phyloP scores from a whole-genome alignment of 257 asterid genomes.

The Solanum paucissectum region DNA sequence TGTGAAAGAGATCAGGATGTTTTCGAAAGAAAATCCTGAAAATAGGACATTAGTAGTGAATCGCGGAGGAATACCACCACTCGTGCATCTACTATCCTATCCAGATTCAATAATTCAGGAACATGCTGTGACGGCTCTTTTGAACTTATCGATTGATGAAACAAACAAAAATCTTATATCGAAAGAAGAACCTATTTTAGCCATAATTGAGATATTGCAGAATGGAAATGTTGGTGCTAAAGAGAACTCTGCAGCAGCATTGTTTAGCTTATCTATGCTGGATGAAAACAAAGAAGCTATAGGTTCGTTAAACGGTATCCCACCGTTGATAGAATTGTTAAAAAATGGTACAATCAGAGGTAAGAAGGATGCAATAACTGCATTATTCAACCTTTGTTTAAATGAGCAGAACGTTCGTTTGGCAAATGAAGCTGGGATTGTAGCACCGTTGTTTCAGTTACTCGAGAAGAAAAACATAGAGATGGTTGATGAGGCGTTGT shows the following conservation, averaged over 20 bases:
- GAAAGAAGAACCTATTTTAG: conserved; percentile 38
- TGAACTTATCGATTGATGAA: conserved; percentile 49
- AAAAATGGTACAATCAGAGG: conserved; percentile 58
- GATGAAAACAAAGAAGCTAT: conserved; percentile 64
- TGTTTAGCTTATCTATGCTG: conserved; percentile 79
- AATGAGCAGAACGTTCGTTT: conserved; percentile 34
- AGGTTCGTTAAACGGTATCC: conserved; percentile 57
- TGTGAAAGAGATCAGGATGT: conserved; percentile 23
- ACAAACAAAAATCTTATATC: conserved; percentile 62
- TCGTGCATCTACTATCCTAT: conserved; percentile 30
- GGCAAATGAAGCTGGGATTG: conserved; percentile 64
- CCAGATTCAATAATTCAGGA: conserved; percentile 41
- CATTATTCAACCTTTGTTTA: conserved; percentile 60
- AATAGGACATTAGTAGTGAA: conserved; percentile 42
- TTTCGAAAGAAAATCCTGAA: conserved; percentile 60
- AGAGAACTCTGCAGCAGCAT: conserved; percentile 80
- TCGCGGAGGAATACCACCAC: conserved; percentile 50
- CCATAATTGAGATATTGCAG: conserved; percentile 51
- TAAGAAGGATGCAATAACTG: conserved; percentile 72
- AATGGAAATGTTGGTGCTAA: conserved; percentile 48
- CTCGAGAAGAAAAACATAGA: conserved; percentile 42
- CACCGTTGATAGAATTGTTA: conserved; percentile 44
- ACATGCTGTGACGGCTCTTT: conserved; percentile 41
- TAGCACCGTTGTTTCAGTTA: conserved; percentile 28
- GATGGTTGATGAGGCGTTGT: conserved; percentile 62